These are phyloP conservation scores for Heracleum sosnowskyi DNA, from an alignment of 129 eudicot species.

Conservation along the genomic window DNA sequence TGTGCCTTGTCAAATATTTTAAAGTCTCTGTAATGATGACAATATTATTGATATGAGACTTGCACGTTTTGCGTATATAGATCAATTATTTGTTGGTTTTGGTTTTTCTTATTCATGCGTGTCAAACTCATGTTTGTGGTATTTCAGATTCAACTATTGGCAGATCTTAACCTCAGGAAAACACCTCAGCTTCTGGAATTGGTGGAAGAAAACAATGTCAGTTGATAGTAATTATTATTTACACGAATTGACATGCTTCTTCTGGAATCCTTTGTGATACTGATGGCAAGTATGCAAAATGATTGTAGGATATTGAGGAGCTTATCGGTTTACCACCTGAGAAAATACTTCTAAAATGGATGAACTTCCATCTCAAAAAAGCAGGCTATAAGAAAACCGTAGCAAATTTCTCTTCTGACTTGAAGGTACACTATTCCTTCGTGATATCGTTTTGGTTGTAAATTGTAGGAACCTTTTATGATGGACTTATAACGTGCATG, in stretches of 20 bases:
- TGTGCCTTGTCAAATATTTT: neutral
- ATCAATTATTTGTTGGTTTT: neutral
- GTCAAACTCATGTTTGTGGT: slow-evolving; percentile 10
- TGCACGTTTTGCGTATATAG: neutral
- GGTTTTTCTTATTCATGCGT: neutral
- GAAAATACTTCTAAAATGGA: slow-evolving; percentile 75
- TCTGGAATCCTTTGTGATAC: neutral
- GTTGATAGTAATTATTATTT: neutral
- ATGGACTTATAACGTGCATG: neutral
- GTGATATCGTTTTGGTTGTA: neutral
- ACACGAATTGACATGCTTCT: neutral
- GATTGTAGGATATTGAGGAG: slow-evolving; percentile 88
- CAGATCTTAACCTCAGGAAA: slow-evolving; percentile 96
- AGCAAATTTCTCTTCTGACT: slow-evolving; percentile 76
- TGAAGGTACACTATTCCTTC: slow-evolving; percentile 45
- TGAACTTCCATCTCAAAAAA: slow-evolving; percentile 92
- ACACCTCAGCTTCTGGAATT: slow-evolving; percentile 92
- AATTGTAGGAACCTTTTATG: neutral
- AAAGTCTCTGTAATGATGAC: neutral
- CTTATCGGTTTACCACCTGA: slow-evolving; percentile 84
- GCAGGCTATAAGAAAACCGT: slow-evolving; percentile 85
- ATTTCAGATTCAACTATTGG: slow-evolving; percentile 79
- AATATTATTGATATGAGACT: neutral
- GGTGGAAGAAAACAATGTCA: slow-evolving; percentile 77
- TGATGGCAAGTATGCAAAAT: neutral